A percentile compares a stretch with the other conserved stretches of the same genome.
Conservation (phyloP, 129 eudicot species). For the Lactuca saligna region DNA sequence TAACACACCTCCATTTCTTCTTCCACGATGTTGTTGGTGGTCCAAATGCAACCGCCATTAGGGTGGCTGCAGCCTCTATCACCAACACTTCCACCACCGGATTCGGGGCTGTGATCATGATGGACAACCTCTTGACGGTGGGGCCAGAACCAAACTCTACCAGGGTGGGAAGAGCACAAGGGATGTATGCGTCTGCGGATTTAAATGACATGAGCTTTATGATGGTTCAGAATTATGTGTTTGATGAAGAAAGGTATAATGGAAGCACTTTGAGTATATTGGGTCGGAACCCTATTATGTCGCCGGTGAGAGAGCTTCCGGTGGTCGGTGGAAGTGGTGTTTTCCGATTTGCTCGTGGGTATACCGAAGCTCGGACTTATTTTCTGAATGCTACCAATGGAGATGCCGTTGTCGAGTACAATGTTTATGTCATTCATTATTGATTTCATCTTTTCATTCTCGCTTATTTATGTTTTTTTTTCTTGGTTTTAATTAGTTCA, state of each 20-base stretch:
- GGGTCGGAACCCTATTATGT: slow-evolving; percentile 32
- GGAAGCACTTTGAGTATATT: slow-evolving; percentile 48
- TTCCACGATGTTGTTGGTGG: slow-evolving; percentile 34
- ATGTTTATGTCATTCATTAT: slow-evolving; percentile 36
- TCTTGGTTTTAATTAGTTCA: background rate
- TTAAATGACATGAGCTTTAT: slow-evolving; percentile 28
- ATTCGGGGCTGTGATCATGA: slow-evolving; percentile 38
- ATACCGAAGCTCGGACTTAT: slow-evolving; percentile 31
- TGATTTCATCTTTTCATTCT: background rate
- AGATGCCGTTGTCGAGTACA: slow-evolving; percentile 36
- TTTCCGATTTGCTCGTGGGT: slow-evolving; percentile 42
- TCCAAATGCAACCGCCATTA: slow-evolving; percentile 35
- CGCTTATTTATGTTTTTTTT: background rate
- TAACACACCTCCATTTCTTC: slow-evolving; percentile 36
- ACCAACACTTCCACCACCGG: slow-evolving; percentile 26
- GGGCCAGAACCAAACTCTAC: slow-evolving; percentile 32
- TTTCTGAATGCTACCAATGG: slow-evolving; percentile 13
- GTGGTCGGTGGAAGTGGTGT: slow-evolving; percentile 45
- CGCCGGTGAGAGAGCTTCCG: slow-evolving; percentile 37
- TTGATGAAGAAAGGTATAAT: slow-evolving; percentile 37
- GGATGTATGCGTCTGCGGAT: slow-evolving; percentile 41
- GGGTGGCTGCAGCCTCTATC: slow-evolving; percentile 29
- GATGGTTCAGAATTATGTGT: slow-evolving; percentile 30
- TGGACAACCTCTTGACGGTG: slow-evolving; percentile 41
- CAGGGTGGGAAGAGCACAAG: slow-evolving; percentile 40